Conservation (phyloP, 164 flowering plant genomes). For the Echeveria elegans region DNA sequence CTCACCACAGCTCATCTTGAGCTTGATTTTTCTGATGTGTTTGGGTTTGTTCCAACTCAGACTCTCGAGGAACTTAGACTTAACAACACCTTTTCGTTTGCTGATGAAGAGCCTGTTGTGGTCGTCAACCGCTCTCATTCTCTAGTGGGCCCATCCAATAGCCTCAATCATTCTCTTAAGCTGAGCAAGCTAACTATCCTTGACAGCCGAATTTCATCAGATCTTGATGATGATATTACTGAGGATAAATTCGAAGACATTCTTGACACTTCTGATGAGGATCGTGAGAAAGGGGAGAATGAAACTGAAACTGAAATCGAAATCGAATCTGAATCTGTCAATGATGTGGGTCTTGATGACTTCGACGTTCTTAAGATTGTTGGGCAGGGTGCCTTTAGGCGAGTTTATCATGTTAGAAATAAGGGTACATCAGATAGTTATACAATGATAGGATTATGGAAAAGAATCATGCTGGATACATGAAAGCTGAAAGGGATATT, state of each 20-base stretch:
- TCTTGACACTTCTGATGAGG: conserved; percentile 19
- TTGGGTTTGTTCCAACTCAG: conserved; percentile 63
- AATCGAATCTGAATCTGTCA: conserved; percentile 12
- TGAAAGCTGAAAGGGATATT: conserved; percentile 90
- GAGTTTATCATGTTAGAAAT: conserved; percentile 83
- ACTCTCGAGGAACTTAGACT: conserved; percentile 24
- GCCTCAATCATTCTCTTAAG: conserved; percentile 42
- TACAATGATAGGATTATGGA: conserved; percentile 88
- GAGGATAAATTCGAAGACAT: conserved; percentile 19
- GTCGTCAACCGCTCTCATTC: conserved; percentile 65
- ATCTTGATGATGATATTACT: conserved; percentile 25
- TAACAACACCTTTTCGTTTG: conserved; percentile 5
- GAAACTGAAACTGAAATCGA: too few species aligned
- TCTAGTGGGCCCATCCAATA: conserved; percentile 63
- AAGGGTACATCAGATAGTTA: conserved; percentile 68
- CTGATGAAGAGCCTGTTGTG: conserved; percentile 51
- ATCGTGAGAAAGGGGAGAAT: conserved; percentile 14
- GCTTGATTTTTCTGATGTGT: conserved; percentile 80
- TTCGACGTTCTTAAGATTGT: conserved; percentile 82
- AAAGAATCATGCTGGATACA: conserved; percentile 77
- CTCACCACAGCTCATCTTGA: conserved; percentile 44
- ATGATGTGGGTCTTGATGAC: conserved; percentile 46
- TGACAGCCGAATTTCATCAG: conserved; percentile 38
- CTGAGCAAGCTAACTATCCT: conserved; percentile 46
- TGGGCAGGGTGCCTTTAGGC: conserved; percentile 90